A percentile compares a stretch with the other conserved stretches of the same genome.
Conservation (phyloP, 345 rosid genomes). For the Orychophragmus violaceus region DNA sequence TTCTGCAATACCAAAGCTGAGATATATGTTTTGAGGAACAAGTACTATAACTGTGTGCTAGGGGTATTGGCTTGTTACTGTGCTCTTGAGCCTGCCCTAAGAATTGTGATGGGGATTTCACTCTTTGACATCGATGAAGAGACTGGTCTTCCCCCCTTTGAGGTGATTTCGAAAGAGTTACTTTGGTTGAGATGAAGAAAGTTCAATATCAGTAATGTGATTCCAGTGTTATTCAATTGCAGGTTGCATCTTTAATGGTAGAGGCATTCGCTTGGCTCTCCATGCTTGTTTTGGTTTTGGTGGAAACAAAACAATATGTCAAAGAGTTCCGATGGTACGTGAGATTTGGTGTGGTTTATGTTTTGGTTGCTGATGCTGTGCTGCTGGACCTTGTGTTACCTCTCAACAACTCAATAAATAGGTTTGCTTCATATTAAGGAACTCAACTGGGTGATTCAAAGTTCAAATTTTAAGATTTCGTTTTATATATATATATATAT, state of each 20-base stretch:
- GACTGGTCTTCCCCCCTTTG: constrained; percentile 61
- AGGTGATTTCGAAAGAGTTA: constrained; percentile 40
- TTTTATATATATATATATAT: too few relatives aligned
- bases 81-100: constrained; percentile 59
- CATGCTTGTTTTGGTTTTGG: constrained; percentile 51
- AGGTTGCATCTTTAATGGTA: constrained; percentile 55
- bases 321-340: constrained; percentile 79
- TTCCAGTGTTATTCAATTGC: constrained; percentile 5
- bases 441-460: neutral
- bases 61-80: constrained; percentile 62
- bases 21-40: constrained; percentile 57
- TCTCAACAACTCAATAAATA: constrained; percentile 40
- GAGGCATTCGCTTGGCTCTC: constrained; percentile 81
- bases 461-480: neutral
- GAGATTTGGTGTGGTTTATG: constrained; percentile 73
- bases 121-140: constrained; percentile 50
- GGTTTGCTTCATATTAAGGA: constrained; percentile 36
- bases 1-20: constrained; percentile 47
- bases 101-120: constrained; percentile 63
- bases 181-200: neutral
- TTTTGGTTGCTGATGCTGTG: constrained; percentile 79
- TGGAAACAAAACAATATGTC: constrained; percentile 65
- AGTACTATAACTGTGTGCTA: constrained; percentile 51
- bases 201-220: neutral
- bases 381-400: constrained; percentile 64